Base-by-base conservation (phyloP, 352 stramenopile species). In the Phytophthora parvispora region DNA sequence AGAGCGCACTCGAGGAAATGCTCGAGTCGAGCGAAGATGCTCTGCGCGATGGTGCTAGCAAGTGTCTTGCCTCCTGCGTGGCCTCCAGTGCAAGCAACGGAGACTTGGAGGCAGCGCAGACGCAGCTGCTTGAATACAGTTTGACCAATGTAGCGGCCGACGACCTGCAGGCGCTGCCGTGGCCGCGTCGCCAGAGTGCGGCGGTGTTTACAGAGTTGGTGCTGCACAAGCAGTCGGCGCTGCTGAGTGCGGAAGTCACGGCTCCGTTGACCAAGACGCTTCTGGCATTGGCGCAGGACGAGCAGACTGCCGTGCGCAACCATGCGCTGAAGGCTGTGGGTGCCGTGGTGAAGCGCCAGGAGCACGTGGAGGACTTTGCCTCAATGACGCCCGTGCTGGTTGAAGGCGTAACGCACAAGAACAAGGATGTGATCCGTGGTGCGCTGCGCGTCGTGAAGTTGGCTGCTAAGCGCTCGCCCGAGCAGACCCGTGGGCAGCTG, bases 381-480 rank as follows among this genome's bases (percentile, higher is more conserved):
- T 36, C 64, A 45, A 80, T 95, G 53, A 72, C 95, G 16, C 71
- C 77, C 24, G 76, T 94, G n/a, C 66, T 97, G 3, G 77, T 84
- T 29, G 71, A 87, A 28, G 69, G 77, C 38, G 86, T 96, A 57
- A 67, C 69, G 32, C 78, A 96, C 74, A 78, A 80, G 47, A 90
- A 91, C 85, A 95, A 97, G 72, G 87, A 96, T 62, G 82, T 95
- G 64, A 77, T 77, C 70, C 90, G 90, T 69, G 76, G 77, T 16
- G 80, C 89, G 20, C 73, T 93, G 64, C 81, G 88, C 52, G 87
- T 95, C 42, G 77, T 81, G 48, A 96, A 97, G 73, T 63, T 86
- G 7, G 60, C 91, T 48, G 83, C 84, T 5, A 95, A 96, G 75
- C 78, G 80, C 25, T 80, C 87, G n/a, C 80, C 90, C 9, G 75